Conservation (phyloP, 768 basidiomycete genomes). For the Podaxis rugospora region DNA sequence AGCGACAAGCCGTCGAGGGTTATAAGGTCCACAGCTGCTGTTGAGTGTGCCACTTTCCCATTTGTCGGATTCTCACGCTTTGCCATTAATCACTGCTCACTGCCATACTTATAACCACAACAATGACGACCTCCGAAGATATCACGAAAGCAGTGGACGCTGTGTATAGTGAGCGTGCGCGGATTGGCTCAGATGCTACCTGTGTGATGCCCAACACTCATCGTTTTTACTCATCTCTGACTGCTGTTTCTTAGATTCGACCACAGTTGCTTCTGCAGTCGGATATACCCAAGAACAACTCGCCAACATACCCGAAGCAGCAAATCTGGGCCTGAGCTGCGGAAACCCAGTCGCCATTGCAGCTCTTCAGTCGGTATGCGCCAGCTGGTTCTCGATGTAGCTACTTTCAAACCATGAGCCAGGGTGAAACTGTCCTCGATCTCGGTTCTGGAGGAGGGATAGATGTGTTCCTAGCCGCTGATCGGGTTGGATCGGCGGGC, state of each 20-base stretch:
- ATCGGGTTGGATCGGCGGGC: constrained; percentile 43
- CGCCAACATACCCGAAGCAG: constrained; percentile 33
- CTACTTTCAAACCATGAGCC: neutral
- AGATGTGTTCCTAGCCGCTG: constrained; percentile 50
- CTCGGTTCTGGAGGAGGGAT: constrained; percentile 55
- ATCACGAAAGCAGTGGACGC: constrained; percentile 23
- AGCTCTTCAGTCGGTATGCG: constrained; percentile 37
- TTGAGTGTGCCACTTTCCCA: no score
- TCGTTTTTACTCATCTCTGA: neutral
- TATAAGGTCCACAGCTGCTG: no score
- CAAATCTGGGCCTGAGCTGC: constrained; percentile 50
- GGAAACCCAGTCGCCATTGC: constrained; percentile 49
- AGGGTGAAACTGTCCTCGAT: constrained; percentile 57
- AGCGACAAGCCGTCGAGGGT: no score
- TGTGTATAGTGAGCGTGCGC: constrained; percentile 30
- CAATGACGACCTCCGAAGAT: constrained; percentile 5
- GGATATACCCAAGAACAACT: constrained; percentile 46
- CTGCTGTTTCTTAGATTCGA: constrained; percentile 21
- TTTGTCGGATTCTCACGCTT: neutral
- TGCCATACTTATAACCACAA: no score
- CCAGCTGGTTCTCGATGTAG: neutral
- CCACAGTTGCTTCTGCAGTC: constrained; percentile 35
- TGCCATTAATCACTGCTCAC: no score
- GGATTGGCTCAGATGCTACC: constrained; percentile 17
- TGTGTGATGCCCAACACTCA: constrained; percentile 15